Evolutionary conservation across 176 grass and related monocot species (phyloP), one percentile per base, ranked within the genome.

Genomic region (Oryza rufipogon): DNA sequence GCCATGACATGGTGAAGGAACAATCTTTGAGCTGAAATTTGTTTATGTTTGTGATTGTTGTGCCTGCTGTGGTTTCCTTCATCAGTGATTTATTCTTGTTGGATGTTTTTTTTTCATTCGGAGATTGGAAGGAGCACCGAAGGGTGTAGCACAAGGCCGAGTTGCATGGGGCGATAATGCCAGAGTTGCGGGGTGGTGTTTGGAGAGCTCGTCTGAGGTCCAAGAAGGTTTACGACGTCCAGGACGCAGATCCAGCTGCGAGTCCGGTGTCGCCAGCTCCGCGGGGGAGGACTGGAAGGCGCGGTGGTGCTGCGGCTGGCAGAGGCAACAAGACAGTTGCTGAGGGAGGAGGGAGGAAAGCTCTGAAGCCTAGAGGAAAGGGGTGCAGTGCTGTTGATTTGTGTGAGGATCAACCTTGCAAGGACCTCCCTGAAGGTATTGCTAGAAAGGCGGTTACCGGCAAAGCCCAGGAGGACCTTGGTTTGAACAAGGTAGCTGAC

Each of bases 91-190:
- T 47, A 68, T 66, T 32, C 1, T 74, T 72, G 33, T 49, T 65
- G 60, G 68, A 56, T 73, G 68, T 49, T 81, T 66, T 36, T 36
- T 36, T 42, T 84, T 71, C 75, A 74, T 81, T 75, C 48, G 63
- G 66, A 89, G 80, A 84, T 89, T 68, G 68, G 52, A 47, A 87
- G 82, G 74, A 72, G 30, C 52, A 6, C 48, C 20, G 2, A 26
- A 17, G 78, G 64, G 65, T 84, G 68, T 91, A 65, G 66, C 74
- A 20, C 70, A 46, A 70, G 23, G 33, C 63, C 81, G 73, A 89
- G 63, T 94, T 94, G 82, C 73, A 94, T 94, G 89, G 94, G 78
- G 80, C 69, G 87, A 84, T 70, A 86, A 94, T 97, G 94, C 91
- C 89, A 84, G 76, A 94, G 79, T 74, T 92, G 85, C 80, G 85